Evolutionary conservation across 2,329 filamentous ascomycete genomes (phyloP), one percentile per base, ranked within the genome.

Genomic region (Cytospora schulzeri): DNA sequence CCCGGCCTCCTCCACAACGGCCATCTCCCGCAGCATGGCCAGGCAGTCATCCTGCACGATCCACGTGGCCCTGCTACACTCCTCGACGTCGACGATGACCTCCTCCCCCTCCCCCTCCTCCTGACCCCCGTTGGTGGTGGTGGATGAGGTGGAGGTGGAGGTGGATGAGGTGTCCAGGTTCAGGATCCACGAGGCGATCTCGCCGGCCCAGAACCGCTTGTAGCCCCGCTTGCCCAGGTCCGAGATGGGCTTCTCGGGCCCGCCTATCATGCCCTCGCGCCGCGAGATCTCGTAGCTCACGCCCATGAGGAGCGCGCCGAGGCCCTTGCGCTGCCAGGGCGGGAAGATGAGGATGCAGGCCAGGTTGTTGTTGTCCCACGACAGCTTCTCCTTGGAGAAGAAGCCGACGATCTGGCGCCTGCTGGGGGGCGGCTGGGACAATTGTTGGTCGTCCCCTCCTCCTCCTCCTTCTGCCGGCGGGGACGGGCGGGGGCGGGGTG

Each of bases 371-470:
- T 94, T 93, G 73, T 99, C 95, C 94, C 95, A 99, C 4, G 92
- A 97, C 82, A 97, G 91, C 76, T 98, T 98, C 77, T 99, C 95
- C 75, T 99, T 98, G 68, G 91, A 96, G 80, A 98, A 99, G 83
- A 98, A 98, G n/a, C 95, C 95, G 1, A 94, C 86, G 33, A 97
- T 88, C 72, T 89, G 87, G 24, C 76, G 73, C 50, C 76, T 74
- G 24, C 72, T 70, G 19, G 51, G 60, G 19, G 38, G 66, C 1
- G 61, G 60, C 15, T 35, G 63, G 59, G 9, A 62, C 41, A n/a
- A n/a, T n/a, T n/a, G n/a, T 41, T 70, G 38, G 22, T 31, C 55
- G 14, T 52, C 52, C 38, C 28, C 22, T 31, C 19, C 26, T n/a
- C 17, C 15, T 15, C 14, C n/a, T 12, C 57, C 41, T n/a, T 28